Percentiles rank a stretch among this genome's conserved stretches.
These are phyloP conservation scores for Suillus alpinus DNA, from an alignment of 768 basidiomycete genomes.

Conservation along the genomic window DNA sequence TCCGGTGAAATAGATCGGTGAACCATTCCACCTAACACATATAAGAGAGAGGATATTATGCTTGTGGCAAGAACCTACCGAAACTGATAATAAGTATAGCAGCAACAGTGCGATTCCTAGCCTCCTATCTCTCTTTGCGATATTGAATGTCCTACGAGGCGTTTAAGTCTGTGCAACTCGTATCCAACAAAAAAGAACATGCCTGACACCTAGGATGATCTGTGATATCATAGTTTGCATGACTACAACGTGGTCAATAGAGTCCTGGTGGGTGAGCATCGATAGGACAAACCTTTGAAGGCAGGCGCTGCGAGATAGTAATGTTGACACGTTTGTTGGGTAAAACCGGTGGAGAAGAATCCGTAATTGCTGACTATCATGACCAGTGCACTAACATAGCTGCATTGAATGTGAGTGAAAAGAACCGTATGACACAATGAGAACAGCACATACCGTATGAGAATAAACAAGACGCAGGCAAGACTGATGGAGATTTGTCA, in stretches of 20 bases:
- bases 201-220: slow-evolving; percentile 62
- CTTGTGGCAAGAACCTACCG: slow-evolving; percentile 34
- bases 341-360: slow-evolving; percentile 54
- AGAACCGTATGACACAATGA: no score
- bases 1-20: slow-evolving; percentile 48
- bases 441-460: slow-evolving; percentile 26
- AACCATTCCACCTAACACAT: slow-evolving; percentile 52
- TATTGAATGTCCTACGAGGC: slow-evolving; percentile 49
- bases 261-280: neutral
- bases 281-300: slow-evolving; percentile 51
- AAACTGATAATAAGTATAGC: slow-evolving; percentile 40
- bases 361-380: slow-evolving; percentile 55
- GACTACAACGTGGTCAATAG: slow-evolving; percentile 34
- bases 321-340: slow-evolving; percentile 39
- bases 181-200: neutral
- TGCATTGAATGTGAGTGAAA: neutral
- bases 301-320: slow-evolving; percentile 53
- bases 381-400: slow-evolving; percentile 41
- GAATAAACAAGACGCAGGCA: slow-evolving; percentile 30
- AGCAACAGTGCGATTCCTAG: slow-evolving; percentile 40
- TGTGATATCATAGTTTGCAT: slow-evolving; percentile 65
- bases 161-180: neutral
- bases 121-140: slow-evolving; percentile 44
- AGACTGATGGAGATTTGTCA: slow-evolving; percentile 13
- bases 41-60: neutral